phyloP scores from a whole-genome alignment of 768 basidiomycete genomes.

The Mycena olivaceomarginata region DNA sequence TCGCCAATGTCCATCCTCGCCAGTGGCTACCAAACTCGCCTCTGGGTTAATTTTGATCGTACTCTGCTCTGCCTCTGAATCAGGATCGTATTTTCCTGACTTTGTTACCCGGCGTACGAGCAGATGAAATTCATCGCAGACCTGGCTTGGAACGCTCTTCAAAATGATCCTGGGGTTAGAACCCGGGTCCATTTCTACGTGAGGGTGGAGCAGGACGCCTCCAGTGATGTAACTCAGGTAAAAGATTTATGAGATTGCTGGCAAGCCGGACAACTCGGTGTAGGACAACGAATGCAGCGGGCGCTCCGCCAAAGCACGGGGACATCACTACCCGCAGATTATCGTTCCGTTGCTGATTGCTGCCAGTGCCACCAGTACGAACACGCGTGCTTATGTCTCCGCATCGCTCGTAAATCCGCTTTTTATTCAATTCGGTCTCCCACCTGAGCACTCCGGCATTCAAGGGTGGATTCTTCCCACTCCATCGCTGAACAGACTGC shows the following conservation, averaged over 20 bases:
- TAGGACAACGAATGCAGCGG: not conserved
- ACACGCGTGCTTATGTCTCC: not conserved
- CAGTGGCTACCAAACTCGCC: no score
- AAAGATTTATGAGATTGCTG: not conserved
- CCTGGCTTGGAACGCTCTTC: no score
- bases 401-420: not conserved
- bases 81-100: no score
- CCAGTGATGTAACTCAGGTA: no score
- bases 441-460: not conserved
- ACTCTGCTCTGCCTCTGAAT: no score
- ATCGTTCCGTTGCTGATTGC: constrained; percentile 13
- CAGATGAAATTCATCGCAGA: no score
- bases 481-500: not conserved
- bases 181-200: no score
- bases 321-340: not conserved
- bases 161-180: no score
- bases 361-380: not conserved
- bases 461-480: not conserved
- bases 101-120: no score
- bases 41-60: no score
- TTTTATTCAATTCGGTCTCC: constrained; percentile 21
- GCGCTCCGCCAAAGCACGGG: constrained; percentile 2
- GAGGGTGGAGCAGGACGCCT: no score
- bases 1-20: no score
- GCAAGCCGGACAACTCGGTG: constrained; percentile 1